Conservation (phyloP, 768 basidiomycete genomes). For the Mycena olivaceomarginata region DNA sequence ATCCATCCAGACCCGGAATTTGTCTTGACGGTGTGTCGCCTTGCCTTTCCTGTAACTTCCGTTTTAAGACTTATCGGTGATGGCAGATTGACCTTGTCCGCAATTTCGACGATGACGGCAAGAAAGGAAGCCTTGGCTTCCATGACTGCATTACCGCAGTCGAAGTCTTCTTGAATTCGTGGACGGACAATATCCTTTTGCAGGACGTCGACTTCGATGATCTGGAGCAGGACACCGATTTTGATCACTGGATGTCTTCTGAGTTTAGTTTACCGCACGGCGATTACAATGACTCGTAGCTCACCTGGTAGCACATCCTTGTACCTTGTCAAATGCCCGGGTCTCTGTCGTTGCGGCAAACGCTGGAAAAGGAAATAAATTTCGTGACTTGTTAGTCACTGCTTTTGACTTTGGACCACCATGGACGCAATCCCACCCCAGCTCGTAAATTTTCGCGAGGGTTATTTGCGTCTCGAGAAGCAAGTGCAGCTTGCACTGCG, state of each 20-base stretch:
- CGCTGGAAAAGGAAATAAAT: too few species aligned
- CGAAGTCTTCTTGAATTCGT: neutral
- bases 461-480: too few species aligned
- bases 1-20: neutral
- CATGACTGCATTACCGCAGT: neutral
- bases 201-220: constrained; percentile 14
- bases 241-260: constrained; percentile 17
- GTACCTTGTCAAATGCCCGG: too few species aligned
- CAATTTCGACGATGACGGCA: neutral
- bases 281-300: neutral
- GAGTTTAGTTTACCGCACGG: neutral
- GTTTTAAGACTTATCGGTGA: too few species aligned
- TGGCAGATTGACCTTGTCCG: too few species aligned
- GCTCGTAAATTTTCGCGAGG: neutral
- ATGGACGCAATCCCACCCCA: neutral
- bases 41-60: neutral
- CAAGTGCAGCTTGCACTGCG: neutral
- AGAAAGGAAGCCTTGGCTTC: neutral
- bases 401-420: neutral
- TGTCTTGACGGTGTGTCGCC: neutral
- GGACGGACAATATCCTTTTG: constrained; percentile 12
- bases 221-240: neutral
- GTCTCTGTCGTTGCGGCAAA: too few species aligned
- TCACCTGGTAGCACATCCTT: neutral
- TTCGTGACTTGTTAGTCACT: too few species aligned